These are phyloP conservation scores for Aquanectria penicillioides DNA, from an alignment of 2,329 filamentous ascomycete genomes.

Conservation along the genomic window DNA sequence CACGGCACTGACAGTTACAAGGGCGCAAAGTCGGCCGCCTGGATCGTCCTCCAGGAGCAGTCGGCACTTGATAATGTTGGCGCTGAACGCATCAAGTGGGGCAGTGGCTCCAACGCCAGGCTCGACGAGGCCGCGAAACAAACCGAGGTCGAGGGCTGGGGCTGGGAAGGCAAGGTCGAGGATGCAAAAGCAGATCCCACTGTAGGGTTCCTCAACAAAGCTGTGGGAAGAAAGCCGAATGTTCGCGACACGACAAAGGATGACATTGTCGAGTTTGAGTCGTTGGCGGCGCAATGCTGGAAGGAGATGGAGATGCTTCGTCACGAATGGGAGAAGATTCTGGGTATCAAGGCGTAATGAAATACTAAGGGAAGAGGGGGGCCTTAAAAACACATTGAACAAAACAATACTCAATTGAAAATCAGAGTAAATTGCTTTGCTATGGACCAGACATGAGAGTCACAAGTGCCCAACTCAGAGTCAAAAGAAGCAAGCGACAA, in stretches of 20 bases:
- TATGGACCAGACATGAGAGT: too few species aligned
- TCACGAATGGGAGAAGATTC: slow-evolving; percentile 67
- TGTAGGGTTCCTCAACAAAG: slow-evolving; percentile 59
- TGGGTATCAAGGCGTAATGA: slow-evolving; percentile 30
- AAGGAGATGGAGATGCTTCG: slow-evolving; percentile 77
- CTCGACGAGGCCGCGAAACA: slow-evolving; percentile 72
- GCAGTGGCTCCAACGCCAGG: slow-evolving; percentile 71
- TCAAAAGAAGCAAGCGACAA: slow-evolving; percentile 16
- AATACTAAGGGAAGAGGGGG: background rate
- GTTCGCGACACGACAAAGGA: slow-evolving; percentile 69
- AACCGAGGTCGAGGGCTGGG: slow-evolving; percentile 91
- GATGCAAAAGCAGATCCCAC: slow-evolving; percentile 56
- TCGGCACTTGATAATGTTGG: slow-evolving; percentile 66
- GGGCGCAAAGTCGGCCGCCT: slow-evolving; percentile 80
- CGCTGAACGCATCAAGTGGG: slow-evolving; percentile 80
- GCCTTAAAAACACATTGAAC: background rate
- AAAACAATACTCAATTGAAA: background rate
- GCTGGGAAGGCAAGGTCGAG: slow-evolving; percentile 70
- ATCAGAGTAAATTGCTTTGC: too few species aligned
- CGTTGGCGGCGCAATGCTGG: slow-evolving; percentile 71
- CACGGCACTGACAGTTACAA: slow-evolving; percentile 81
- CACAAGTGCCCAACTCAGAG: too few species aligned
- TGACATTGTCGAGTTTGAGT: slow-evolving; percentile 69
- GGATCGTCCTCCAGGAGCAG: slow-evolving; percentile 77
- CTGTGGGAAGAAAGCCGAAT: slow-evolving; percentile 68